Conservation (phyloP, 2,329 filamentous ascomycete species). For the Neoascochyta sp. region DNA sequence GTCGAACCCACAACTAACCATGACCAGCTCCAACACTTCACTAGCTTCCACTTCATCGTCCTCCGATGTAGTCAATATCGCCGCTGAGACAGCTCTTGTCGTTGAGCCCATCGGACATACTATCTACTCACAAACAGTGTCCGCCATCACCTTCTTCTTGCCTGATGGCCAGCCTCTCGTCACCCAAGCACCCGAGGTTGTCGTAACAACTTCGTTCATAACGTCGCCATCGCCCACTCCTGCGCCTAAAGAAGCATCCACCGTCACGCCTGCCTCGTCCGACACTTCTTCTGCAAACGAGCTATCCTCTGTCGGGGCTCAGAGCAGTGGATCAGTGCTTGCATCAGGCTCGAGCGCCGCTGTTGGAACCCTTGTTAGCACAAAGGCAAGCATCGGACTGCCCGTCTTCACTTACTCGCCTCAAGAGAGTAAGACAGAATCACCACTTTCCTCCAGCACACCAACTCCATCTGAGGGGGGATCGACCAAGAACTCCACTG, state of each 20-base stretch:
- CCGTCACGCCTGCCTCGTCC: constrained; percentile 3
- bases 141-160: constrained; percentile 33
- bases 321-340: too few relatives aligned
- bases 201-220: constrained; percentile 32
- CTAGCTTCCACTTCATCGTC: constrained; percentile 1
- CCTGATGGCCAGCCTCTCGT: constrained; percentile 30
- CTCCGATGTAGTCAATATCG: neutral
- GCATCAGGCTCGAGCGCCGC: constrained; percentile 12
- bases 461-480: constrained; percentile 5
- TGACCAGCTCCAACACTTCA: too few relatives aligned
- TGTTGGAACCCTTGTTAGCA: too few relatives aligned
- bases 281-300: constrained; percentile 2
- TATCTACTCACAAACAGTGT: constrained; percentile 22
- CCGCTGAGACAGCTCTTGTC: constrained; percentile 31
- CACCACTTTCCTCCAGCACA: constrained; percentile 7
- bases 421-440: constrained; percentile 12
- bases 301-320: too few relatives aligned
- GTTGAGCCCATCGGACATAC: constrained; percentile 32
- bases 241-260: constrained; percentile 11
- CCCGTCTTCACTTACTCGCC: constrained; percentile 27
- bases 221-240: constrained; percentile 17
- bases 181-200: constrained; percentile 25
- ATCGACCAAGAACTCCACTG: constrained; percentile 11
- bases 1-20: too few relatives aligned
- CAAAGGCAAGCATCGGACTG: too few relatives aligned